Base-by-base conservation (phyloP, 2,329 filamentous ascomycete species). In the Trichoderma endophyticum region DNA sequence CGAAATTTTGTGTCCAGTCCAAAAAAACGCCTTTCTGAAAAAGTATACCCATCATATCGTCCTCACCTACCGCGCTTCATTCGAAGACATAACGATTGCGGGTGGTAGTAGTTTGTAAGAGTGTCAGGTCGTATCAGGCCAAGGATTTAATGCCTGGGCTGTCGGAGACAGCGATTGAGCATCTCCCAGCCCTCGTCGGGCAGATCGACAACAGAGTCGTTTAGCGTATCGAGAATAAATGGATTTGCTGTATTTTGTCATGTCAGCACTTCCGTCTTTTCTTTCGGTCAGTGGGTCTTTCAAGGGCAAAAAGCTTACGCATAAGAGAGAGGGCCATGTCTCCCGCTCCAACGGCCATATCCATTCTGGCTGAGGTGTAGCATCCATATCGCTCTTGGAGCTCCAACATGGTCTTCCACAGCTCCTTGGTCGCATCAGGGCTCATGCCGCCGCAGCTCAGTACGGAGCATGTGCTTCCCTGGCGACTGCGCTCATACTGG, bases 371-470 rank as follows among this genome's bases (percentile, higher is more conserved):
- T 21, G 84, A 86, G 32, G 83, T 85, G 74, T 86, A 86, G 77
- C 85, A 86, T 6, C 82, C 82, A 67, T 84, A 86, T 6, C 78
- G 80, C 73, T 80, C 78, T 76, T 86, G 85, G 9, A 86, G 79
- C 62, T 83, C 81, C 2, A 86, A 80, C 85, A 86, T 86, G 74
- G 84, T 84, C 63, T 79, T 77, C 85, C 85, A 86, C 3, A 86
- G 76, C 43, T 82, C 80, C 24, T 80, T 78, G 4, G 81, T 83
- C 72, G 84, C 83, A 34, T 83, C 81, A 28, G 76, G 75, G 28
- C 75, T 79, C 79, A 83, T 78, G 73, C 73, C 74, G 72, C 78
- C 78, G 73, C 78, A 79, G 75, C 78, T 79, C 8, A 73, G 78
- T 11, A 78, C 77, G 5, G 78, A 79, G 64, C 74, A 78, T 43